These are phyloP conservation scores for Hymenotorrendiella dingleyae DNA, from an alignment of 2,329 filamentous ascomycete species.

Conservation along the genomic window DNA sequence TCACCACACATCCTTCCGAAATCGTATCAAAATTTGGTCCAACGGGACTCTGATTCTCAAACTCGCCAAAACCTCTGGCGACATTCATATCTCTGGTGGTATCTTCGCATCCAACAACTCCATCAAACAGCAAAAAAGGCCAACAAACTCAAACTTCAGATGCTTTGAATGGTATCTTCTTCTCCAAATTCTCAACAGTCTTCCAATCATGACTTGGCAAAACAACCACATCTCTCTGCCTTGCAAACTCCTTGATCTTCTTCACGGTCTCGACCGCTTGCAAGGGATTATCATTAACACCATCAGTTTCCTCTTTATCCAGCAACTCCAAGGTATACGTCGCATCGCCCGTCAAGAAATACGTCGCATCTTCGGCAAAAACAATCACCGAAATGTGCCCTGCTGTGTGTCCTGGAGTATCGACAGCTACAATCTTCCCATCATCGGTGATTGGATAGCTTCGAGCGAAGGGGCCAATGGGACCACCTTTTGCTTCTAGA, in stretches of 20 bases:
- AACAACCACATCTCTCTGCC: constrained; percentile 23
- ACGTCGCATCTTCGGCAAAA: constrained; percentile 21
- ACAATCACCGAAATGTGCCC: constrained; percentile 31
- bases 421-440: constrained; percentile 28
- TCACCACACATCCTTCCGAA: too few relatives aligned
- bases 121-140: too few relatives aligned
- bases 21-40: too few relatives aligned
- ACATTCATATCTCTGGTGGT: too few relatives aligned
- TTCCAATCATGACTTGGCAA: constrained; percentile 32
- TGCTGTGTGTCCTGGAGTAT: constrained; percentile 32
- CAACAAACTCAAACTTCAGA: constrained; percentile 42
- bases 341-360: constrained; percentile 29
- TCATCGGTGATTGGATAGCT: constrained; percentile 28
- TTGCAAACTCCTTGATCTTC: constrained; percentile 30
- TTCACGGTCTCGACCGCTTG: constrained; percentile 27
- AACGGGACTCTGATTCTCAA: too few relatives aligned
- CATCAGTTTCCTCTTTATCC: constrained; percentile 31
- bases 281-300: constrained; percentile 28
- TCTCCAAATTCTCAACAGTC: constrained; percentile 2
- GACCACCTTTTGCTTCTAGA: constrained; percentile 20
- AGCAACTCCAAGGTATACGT: constrained; percentile 29
- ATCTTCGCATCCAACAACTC: too few relatives aligned
- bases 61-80: too few relatives aligned
- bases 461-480: constrained; percentile 29
- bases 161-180: constrained; percentile 48